Conservation (phyloP, 805 yeast genomes). For the Lipomyces kockii region DNA sequence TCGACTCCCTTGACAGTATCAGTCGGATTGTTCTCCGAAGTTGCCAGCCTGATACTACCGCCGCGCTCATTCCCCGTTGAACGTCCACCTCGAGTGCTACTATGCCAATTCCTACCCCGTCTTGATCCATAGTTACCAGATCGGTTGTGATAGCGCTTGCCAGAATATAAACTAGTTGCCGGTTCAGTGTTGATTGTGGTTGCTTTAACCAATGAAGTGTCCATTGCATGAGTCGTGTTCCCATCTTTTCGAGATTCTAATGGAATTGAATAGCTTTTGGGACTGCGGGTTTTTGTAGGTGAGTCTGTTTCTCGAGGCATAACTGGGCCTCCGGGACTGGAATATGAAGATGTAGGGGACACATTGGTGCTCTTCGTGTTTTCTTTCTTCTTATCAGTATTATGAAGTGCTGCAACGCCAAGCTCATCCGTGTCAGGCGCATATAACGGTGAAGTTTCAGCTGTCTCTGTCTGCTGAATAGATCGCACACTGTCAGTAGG, state of each 20-base stretch:
- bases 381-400: slow-evolving; percentile 1
- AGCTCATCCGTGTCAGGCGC: not conserved
- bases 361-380: not conserved
- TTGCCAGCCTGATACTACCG: not conserved
- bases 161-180: not conserved
- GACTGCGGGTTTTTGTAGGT: not conserved
- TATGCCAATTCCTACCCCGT: slow-evolving; percentile 1
- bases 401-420: not conserved
- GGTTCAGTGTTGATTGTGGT: slow-evolving; percentile 5
- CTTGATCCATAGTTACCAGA: slow-evolving; percentile 3
- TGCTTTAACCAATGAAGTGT: not conserved
- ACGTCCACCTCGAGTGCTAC: not conserved
- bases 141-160: slow-evolving; percentile 2
- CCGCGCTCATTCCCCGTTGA: not conserved
- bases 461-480: not conserved
- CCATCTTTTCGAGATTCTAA: not conserved
- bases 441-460: not conserved
- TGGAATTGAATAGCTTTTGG: not conserved
- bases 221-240: not conserved
- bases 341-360: not conserved
- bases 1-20: not conserved
- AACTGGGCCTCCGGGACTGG: not conserved
- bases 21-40: not conserved
- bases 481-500: slow-evolving; percentile 1
- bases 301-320: not conserved